Evolutionary conservation across 2,329 filamentous ascomycete genomes (phyloP), one percentile per base, ranked within the genome.

Genomic region (Exophiala dermatitidis): DNA sequence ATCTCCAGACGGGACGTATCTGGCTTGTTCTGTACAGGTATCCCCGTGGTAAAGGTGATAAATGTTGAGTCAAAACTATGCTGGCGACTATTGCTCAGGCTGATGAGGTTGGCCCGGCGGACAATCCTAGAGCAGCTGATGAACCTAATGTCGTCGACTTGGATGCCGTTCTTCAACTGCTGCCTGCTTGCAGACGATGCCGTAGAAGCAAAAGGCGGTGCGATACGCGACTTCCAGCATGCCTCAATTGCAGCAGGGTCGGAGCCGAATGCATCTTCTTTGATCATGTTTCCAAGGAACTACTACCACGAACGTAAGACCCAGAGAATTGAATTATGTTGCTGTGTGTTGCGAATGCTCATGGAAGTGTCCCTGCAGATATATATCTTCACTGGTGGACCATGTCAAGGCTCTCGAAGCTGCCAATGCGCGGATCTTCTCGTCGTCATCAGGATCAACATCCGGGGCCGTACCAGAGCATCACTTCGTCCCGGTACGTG

Each of bases 211-310:
- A 49, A 42, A 12, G 47, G 26, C 47, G 47, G 5, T 49, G 47
- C 38, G 47, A 49, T 9, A 49, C 36, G 1, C 47, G 41, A 5
- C 38, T 49, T 31, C 47, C 47, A n/a, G 47, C 47, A n/a, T 49
- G 47, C 34, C 36, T 34, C 28, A 49, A 49, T 33, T 49, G 47
- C 47, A 49, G 47, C 47, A 31, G 29, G 30, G 47, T 49, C n/a
- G 47, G 47, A 36, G 47, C 28, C 9, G 47, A 49, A 8, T 49
- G 47, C 41, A 40, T 49, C 47, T 49, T 49, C 47, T 38, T 49
- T 10, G 47, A 49, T 30, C 47, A 49, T 43, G 47, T 49, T n/a
- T 49, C 47, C 12, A 43, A 43, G n/a, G 47, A 49, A 19, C 41
- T 42, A 26, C 37, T 49, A 29, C 47, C 47, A 28, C 47, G 47